Conservation (phyloP, 139 green algal species). For the Chlamydomonas schloesseri region DNA sequence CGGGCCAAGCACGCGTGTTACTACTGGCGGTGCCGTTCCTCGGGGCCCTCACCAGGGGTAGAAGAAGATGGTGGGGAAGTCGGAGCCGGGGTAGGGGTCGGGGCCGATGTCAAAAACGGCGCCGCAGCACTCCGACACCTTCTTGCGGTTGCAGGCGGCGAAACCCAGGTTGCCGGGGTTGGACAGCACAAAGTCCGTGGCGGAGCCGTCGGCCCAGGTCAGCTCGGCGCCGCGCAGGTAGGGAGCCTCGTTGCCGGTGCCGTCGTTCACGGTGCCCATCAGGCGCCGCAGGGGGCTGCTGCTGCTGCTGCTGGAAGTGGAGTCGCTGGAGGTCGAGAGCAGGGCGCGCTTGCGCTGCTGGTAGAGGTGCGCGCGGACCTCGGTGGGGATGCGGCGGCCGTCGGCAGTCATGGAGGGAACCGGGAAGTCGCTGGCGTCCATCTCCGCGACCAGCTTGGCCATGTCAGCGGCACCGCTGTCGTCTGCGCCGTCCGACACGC, state of each 20-base stretch:
- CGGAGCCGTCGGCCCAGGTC: conserved; percentile 10
- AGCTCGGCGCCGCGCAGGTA: neutral
- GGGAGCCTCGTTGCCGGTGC: neutral
- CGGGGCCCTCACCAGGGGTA: conserved; percentile 31
- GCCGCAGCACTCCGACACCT: conserved; percentile 29
- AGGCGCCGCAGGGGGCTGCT: neutral
- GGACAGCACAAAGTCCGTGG: neutral
- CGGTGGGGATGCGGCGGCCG: neutral
- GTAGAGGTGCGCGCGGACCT: neutral
- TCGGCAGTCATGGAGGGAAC: neutral
- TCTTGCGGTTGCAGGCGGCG: conserved; percentile 37
- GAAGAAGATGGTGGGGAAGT: conserved; percentile 42
- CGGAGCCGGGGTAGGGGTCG: conserved; percentile 12
- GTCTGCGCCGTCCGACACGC: neutral
- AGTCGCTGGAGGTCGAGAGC: neutral
- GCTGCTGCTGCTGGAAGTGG: neutral
- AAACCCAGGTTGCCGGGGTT: conserved; percentile 38
- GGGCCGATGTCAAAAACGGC: conserved; percentile 30
- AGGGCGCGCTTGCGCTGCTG: neutral
- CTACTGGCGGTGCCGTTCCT: too few relatives aligned
- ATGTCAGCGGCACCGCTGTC: too few relatives aligned
- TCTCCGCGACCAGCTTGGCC: neutral
- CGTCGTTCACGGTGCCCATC: too few relatives aligned
- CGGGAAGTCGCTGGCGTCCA: neutral
- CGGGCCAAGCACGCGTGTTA: too few relatives aligned